phyloP scores from a whole-genome alignment of 169 alveolate genomes.

The Eimeria acervulina region DNA sequence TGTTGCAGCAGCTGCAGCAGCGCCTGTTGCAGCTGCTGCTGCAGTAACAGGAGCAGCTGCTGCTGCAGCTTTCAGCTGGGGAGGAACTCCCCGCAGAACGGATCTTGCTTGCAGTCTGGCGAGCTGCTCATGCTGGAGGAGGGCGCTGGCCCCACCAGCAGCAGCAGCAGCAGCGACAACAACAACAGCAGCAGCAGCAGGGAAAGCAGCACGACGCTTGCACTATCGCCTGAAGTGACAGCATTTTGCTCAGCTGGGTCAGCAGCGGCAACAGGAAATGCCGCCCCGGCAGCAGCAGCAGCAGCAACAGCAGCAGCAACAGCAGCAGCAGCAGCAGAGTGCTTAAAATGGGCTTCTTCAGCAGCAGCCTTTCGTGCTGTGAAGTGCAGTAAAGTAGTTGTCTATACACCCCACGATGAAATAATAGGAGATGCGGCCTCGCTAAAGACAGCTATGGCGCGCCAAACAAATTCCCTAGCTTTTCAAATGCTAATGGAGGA shows the following conservation, averaged over 20 bases:
- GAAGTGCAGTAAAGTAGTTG: not conserved
- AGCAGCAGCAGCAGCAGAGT: slow-evolving; percentile 63
- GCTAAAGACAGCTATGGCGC: slow-evolving; percentile 17
- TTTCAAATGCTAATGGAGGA: not conserved
- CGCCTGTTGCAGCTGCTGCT: not conserved
- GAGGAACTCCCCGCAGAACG: not conserved
- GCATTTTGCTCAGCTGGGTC: not conserved
- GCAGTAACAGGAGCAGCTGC: slow-evolving; percentile 19
- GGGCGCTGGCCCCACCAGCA: not conserved
- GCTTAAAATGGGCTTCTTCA: not conserved
- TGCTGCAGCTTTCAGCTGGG: not conserved
- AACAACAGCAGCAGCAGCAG: slow-evolving; percentile 22
- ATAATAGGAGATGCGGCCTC: slow-evolving; percentile 10
- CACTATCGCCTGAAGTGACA: not conserved
- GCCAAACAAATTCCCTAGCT: not conserved
- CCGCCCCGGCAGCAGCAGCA: not conserved
- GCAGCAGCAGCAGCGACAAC: slow-evolving; percentile 43
- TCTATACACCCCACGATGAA: slow-evolving; percentile 36
- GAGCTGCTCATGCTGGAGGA: slow-evolving; percentile 50
- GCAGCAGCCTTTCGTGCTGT: slow-evolving; percentile 43
- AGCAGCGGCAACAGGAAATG: not conserved
- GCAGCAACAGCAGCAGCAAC: slow-evolving; percentile 46
- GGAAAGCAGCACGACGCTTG: not conserved
- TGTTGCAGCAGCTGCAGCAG: slow-evolving; percentile 42
- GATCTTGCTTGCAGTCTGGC: slow-evolving; percentile 2